These are phyloP conservation scores for Tolypocladium guangdongense DNA, from an alignment of 2,329 filamentous ascomycete species.

Conservation along the genomic window DNA sequence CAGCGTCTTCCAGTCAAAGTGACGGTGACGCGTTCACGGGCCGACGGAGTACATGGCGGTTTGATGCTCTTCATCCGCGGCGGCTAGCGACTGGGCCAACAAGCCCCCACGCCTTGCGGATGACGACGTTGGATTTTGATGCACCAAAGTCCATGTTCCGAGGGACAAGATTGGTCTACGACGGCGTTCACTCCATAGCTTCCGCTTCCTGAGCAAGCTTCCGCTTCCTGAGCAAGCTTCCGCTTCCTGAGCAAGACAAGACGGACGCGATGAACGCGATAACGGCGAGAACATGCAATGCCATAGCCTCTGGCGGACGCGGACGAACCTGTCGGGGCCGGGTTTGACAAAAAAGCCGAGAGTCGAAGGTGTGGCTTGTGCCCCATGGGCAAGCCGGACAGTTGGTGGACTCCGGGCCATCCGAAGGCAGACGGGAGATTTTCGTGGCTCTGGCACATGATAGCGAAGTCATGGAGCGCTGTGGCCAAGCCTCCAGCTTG, in stretches of 20 bases:
- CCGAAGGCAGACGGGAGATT: conserved; percentile 6
- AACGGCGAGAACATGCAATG: too few species aligned
- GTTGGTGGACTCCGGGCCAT: conserved; percentile 4
- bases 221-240: not conserved
- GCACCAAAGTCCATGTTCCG: not conserved
- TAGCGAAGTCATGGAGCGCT: not conserved
- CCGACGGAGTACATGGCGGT: too few species aligned
- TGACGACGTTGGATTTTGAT: not conserved
- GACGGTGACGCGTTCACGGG: not conserved
- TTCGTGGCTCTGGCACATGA: conserved; percentile 9
- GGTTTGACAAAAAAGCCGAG: conserved; percentile 1
- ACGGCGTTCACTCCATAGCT: too few species aligned
- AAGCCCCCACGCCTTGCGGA: not conserved
- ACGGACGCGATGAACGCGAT: not conserved
- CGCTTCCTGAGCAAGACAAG: not conserved
- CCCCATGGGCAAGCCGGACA: not conserved
- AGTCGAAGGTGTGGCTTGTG: not conserved
- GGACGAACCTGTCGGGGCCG: not conserved
- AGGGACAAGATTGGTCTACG: not conserved
- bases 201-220: not conserved
- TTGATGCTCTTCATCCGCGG: not conserved
- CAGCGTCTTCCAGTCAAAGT: not conserved
- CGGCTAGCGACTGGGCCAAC: not conserved
- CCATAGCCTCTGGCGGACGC: not conserved
- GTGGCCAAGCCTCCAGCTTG: not conserved